These are phyloP conservation scores for Termitomyces sp. DNA, from an alignment of 768 basidiomycete species.

Conservation along the genomic window DNA sequence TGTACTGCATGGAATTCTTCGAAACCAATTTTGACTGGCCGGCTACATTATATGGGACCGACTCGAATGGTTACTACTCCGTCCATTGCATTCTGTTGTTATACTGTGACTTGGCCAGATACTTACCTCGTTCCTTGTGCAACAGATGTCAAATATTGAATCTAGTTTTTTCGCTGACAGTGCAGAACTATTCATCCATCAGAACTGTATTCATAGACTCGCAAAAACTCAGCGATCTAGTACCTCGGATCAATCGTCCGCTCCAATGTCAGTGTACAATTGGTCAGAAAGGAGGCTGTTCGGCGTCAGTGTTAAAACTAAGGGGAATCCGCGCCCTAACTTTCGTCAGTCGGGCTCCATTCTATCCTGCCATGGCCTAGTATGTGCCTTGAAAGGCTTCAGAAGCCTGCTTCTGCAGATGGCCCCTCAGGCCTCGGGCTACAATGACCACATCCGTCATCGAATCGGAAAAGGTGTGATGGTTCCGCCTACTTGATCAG, in stretches of 20 bases:
- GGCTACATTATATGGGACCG: background rate
- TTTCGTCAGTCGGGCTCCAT: background rate
- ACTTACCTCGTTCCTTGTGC: background rate
- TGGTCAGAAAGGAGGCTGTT: no score
- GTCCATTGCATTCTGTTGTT: no score
- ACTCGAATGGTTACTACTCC: background rate
- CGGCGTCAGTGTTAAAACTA: no score
- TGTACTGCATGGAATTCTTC: slow-evolving; percentile 94
- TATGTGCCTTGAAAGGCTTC: no score
- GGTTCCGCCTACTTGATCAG: background rate
- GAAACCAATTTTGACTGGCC: slow-evolving; percentile 92
- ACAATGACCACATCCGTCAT: background rate
- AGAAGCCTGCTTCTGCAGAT: no score
- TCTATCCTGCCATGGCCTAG: background rate
- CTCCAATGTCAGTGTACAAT: no score
- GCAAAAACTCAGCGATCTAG: background rate
- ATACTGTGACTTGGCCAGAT: no score
- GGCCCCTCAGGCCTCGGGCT: no score
- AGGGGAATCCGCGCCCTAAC: background rate
- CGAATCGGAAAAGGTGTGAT: background rate
- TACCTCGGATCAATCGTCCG: no score
- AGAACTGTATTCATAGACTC: no score
- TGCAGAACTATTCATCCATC: background rate
- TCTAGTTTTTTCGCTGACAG: background rate
- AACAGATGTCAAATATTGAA: background rate